These are phyloP conservation scores for Myxozyma geophila DNA, from an alignment of 805 yeast genomes.

Conservation along the genomic window DNA sequence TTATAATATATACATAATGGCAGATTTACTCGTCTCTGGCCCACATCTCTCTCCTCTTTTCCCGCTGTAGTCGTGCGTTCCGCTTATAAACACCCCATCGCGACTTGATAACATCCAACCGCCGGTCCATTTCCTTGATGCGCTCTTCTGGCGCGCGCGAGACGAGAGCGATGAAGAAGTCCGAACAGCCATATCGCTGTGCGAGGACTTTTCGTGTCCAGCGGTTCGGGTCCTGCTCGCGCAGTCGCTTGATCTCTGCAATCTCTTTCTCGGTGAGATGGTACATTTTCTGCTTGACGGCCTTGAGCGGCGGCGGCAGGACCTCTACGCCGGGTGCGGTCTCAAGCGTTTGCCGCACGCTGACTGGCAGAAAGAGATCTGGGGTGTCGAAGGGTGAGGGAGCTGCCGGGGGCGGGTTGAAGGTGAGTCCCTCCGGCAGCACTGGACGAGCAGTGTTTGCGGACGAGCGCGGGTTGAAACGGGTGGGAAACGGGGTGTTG, in stretches of 20 bases:
- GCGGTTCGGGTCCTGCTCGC: slow-evolving; percentile 60
- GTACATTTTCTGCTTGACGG: slow-evolving; percentile 51
- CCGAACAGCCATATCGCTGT: slow-evolving; percentile 58
- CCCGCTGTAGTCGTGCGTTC: slow-evolving; percentile 60
- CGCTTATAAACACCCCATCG: slow-evolving; percentile 56
- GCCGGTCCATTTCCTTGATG: slow-evolving; percentile 51
- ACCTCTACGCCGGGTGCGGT: slow-evolving; percentile 21
- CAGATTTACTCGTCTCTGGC: slow-evolving; percentile 56
- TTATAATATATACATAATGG: not conserved
- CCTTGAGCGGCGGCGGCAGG: slow-evolving; percentile 47
- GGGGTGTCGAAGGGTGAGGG: slow-evolving; percentile 65
- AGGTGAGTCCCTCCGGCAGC: slow-evolving; percentile 63
- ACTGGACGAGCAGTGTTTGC: slow-evolving; percentile 66
- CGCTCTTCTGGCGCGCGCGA: slow-evolving; percentile 52
- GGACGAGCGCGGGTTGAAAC: slow-evolving; percentile 65
- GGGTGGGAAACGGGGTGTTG: slow-evolving; percentile 52
- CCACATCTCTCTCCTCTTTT: slow-evolving; percentile 66
- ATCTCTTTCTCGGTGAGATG: slow-evolving; percentile 63
- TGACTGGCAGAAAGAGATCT: slow-evolving; percentile 63
- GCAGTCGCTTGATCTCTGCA: slow-evolving; percentile 59
- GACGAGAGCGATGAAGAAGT: slow-evolving; percentile 58
- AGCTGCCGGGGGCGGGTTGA: slow-evolving; percentile 68
- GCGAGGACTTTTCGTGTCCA: slow-evolving; percentile 71
- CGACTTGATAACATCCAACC: slow-evolving; percentile 53
- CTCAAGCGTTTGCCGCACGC: slow-evolving; percentile 51